Conservation (phyloP, 2,329 filamentous ascomycete genomes). For the Cladosporium halotolerans region DNA sequence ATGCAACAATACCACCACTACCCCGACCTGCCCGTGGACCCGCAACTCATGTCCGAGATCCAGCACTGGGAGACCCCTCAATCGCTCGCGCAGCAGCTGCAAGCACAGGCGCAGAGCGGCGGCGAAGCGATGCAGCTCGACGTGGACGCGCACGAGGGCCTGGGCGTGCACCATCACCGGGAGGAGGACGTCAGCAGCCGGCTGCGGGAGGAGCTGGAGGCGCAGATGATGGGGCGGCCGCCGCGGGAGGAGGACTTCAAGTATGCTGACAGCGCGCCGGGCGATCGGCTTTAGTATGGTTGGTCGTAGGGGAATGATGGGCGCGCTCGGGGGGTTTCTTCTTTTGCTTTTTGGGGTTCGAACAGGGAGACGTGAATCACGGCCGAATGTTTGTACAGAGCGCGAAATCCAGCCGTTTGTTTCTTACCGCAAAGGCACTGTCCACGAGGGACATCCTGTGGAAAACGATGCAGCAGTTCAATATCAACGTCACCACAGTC, state of each 20-base stretch:
- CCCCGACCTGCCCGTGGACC: constrained; percentile 53
- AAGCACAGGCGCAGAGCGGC: constrained; percentile 2
- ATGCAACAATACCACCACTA: constrained; percentile 34
- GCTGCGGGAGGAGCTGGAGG: constrained; percentile 17
- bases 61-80: constrained; percentile 22
- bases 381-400: no score
- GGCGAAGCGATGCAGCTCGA: constrained; percentile 6
- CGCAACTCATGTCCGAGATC: constrained; percentile 47
- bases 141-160: neutral
- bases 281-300: constrained; percentile 3
- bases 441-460: no score
- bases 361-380: no score
- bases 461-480: no score
- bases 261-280: neutral
- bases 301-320: neutral
- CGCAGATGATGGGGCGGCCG: constrained; percentile 14
- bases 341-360: neutral
- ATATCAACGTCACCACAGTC: neutral
- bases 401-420: no score
- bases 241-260: neutral
- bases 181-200: constrained; percentile 21
- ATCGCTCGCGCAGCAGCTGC: constrained; percentile 3
- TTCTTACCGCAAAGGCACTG: no score
- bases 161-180: no score
- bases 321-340: neutral